Conservation (phyloP, 139 green algal genomes). For the Protoeuglena noctilucae region DNA sequence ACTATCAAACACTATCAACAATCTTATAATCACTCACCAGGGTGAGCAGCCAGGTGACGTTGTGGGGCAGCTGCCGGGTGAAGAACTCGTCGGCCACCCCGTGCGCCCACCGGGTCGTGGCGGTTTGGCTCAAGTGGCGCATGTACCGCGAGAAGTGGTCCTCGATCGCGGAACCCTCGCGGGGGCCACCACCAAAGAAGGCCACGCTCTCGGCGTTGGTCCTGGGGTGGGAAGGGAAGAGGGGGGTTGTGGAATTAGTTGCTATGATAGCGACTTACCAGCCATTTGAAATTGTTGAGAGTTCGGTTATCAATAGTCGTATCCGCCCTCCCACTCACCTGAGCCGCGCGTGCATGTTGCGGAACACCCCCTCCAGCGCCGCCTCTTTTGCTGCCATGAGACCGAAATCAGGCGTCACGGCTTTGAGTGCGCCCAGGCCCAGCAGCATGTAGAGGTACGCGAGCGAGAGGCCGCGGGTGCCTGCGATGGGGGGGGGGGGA, state of each 20-base stretch:
- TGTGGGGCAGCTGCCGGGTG: slow-evolving; percentile 60
- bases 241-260: too few relatives aligned
- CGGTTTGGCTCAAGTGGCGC: slow-evolving; percentile 18
- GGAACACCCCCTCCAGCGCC: slow-evolving; percentile 33
- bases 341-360: slow-evolving; percentile 1
- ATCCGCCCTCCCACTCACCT: too few relatives aligned
- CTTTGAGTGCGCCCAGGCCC: slow-evolving; percentile 30
- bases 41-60: slow-evolving; percentile 58
- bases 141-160: slow-evolving; percentile 19
- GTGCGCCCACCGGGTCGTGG: slow-evolving; percentile 32
- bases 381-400: slow-evolving; percentile 22
- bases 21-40: slow-evolving; percentile 54
- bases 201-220: slow-evolving; percentile 44
- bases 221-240: too few relatives aligned
- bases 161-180: slow-evolving; percentile 24
- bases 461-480: slow-evolving; percentile 32
- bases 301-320: too few relatives aligned
- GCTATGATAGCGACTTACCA: too few relatives aligned
- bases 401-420: slow-evolving; percentile 43
- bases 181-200: slow-evolving; percentile 46
- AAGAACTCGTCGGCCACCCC: slow-evolving; percentile 61
- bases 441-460: slow-evolving; percentile 48
- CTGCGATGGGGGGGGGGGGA: too few relatives aligned
- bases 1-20: too few relatives aligned
- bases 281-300: too few relatives aligned